Evolutionary conservation across 2,329 filamentous ascomycete species (phyloP).

Genomic region (Allantophomopsis lycopodina): DNA sequence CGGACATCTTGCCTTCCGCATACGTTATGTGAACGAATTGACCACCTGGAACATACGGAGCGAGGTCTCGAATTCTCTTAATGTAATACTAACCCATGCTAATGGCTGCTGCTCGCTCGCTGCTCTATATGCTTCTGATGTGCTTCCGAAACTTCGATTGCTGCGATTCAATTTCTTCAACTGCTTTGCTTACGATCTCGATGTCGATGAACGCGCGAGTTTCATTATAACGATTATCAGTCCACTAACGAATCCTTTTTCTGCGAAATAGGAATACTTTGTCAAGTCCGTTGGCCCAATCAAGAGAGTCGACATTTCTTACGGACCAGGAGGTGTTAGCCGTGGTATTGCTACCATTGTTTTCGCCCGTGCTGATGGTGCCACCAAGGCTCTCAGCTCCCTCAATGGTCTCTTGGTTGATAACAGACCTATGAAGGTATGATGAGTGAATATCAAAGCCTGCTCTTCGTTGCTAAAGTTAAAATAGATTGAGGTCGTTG

Average conservation of each 20-base stretch:
- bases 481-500: slow-evolving; percentile 72
- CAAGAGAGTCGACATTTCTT: slow-evolving; percentile 82
- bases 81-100: slow-evolving; percentile 18
- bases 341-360: slow-evolving; percentile 84
- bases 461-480: no score
- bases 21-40: no score
- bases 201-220: slow-evolving; percentile 13
- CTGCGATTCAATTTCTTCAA: slow-evolving; percentile 11
- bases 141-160: slow-evolving; percentile 4
- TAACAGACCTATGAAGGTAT: slow-evolving; percentile 77
- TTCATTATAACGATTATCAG: slow-evolving; percentile 25
- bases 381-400: slow-evolving; percentile 69
- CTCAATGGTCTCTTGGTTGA: slow-evolving; percentile 88
- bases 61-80: no score
- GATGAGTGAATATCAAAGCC: slow-evolving; percentile 5
- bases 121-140: slow-evolving; percentile 28
- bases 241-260: slow-evolving; percentile 51
- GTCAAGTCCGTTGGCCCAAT: slow-evolving; percentile 74
- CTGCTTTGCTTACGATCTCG: slow-evolving; percentile 9
- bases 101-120: slow-evolving; percentile 45
- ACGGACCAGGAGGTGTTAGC: slow-evolving; percentile 84
- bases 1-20: no score
- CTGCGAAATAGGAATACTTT: slow-evolving; percentile 84
- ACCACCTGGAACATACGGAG: no score
- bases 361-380: slow-evolving; percentile 70